phyloP scores from a whole-genome alignment of 371 early-diverging fungal species.

The Funneliformis caledonium region DNA sequence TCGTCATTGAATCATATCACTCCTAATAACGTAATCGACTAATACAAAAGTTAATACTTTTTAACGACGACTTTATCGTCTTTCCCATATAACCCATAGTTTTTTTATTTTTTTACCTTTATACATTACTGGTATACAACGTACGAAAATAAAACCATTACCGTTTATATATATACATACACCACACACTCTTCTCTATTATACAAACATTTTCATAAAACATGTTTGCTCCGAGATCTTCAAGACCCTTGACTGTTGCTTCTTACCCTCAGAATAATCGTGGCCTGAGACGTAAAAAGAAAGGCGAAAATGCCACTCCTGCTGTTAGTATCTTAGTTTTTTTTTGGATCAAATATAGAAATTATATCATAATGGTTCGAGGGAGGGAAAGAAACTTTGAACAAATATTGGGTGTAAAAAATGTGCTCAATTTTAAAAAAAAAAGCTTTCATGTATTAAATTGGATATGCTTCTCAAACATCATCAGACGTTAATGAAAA shows the following conservation, averaged over 20 bases:
- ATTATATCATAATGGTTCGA: not conserved
- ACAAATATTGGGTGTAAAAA: not conserved
- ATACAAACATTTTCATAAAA: not conserved
- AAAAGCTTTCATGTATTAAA: too few relatives aligned
- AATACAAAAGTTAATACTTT: not conserved
- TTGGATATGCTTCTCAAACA: not conserved
- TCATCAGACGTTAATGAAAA: not conserved
- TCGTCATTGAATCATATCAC: not conserved
- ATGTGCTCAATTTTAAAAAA: too few relatives aligned
- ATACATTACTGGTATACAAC: not conserved
- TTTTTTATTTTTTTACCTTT: too few relatives aligned
- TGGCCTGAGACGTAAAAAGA: constrained; percentile 22
- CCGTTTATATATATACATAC: not conserved
- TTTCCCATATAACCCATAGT: not conserved
- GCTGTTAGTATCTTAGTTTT: constrained; percentile 27
- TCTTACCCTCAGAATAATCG: constrained; percentile 22
- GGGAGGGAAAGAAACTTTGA: not conserved
- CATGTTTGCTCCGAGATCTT: constrained; percentile 40
- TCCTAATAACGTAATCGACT: not conserved
- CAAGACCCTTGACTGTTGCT: constrained; percentile 35
- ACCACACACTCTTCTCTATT: not conserved
- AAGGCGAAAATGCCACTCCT: constrained; percentile 34
- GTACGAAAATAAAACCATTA: not conserved
- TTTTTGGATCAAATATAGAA: not conserved
- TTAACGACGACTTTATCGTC: not conserved